Base-by-base conservation (phyloP, 495 filamentous ascomycete genomes). In the Pseudotulostoma volvatum region DNA sequence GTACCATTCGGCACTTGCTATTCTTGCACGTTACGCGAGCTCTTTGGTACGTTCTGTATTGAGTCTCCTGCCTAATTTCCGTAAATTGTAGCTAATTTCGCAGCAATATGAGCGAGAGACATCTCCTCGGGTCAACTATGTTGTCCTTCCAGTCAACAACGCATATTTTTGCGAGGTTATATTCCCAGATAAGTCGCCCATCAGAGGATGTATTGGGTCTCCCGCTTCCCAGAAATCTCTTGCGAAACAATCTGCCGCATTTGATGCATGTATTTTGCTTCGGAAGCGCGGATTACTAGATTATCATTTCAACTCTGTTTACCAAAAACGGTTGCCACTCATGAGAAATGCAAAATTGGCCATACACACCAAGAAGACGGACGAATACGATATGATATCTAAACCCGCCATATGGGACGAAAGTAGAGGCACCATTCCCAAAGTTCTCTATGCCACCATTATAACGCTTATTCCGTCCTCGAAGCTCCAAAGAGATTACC, bases 341-440 rank as follows among this genome's bases (percentile, higher is more conserved):
- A 94, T 93, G 84, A 70, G 84, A 32, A 96, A 96, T 56, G 86
- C 92, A 1, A 71, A 73, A n/a, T 61, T 97, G 9, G 86, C 92
- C 0, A 63, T 95, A 33, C 79, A 76, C 41, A 76, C 70, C 18
- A 85, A 82, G 42, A 84, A 80, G 49, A 73, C 66, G 28, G 71
- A 71, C 14, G 61, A 73, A 33, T 97, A 96, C 50, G 54, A 49
- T 7, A 90, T 88, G 80, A 70, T 70, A 8, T 64, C 70, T 28
- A 96, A 96, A 52, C 85, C 90, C 2, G 59, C 62, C 7, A 57
- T 86, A 4, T 97, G 90, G 90, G 54, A 61, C n/a, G 50, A 70
- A 2, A 52, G 60, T 1, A 53, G 58, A 30, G 71, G 64, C 8
- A 55, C 56, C 3, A 38, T 66, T 8, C 78, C 81, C 1, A 50